phyloP scores from a whole-genome alignment of 805 yeast species.

The Schwanniomyces yamadae region DNA sequence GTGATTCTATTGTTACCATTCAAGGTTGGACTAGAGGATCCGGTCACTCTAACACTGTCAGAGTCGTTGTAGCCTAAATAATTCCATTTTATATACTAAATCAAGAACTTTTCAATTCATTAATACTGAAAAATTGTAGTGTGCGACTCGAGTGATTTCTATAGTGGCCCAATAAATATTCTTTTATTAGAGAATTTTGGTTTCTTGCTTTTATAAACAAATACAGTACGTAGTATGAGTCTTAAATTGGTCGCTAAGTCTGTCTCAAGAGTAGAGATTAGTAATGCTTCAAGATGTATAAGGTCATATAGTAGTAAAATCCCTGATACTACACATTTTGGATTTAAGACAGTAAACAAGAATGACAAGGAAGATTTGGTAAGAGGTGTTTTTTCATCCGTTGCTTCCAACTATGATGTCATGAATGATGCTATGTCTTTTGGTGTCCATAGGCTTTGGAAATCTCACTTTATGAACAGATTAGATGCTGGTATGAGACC shows the following conservation, averaged over 20 bases:
- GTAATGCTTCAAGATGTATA: conserved; percentile 3
- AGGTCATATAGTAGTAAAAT: conserved; percentile 7
- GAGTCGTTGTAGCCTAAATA: conserved; percentile 73
- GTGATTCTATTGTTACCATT: conserved; percentile 88
- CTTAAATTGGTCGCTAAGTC: conserved; percentile 6
- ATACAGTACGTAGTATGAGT: conserved; percentile 4
- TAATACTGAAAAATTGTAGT: no score
- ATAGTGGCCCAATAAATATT: no score
- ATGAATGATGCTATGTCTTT: conserved; percentile 99
- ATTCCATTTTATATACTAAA: no score
- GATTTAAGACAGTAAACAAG: conserved; percentile 77
- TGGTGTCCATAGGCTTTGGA: conserved; percentile 95
- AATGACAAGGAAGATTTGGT: conserved; percentile 79
- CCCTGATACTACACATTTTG: conserved; percentile 81
- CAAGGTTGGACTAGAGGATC: conserved; percentile 99
- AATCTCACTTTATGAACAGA: conserved; percentile 80
- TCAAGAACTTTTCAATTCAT: no score
- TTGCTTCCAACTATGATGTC: conserved; percentile 89
- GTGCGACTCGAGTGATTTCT: no score
- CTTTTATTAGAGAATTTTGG: no score
- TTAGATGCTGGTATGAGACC: conserved; percentile 94
- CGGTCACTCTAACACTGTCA: conserved; percentile 98
- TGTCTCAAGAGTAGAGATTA: conserved; percentile 2
- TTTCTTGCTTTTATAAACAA: neutral
- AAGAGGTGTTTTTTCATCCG: conserved; percentile 90